Base-by-base conservation (phyloP, 768 basidiomycete genomes). In the Piloderma croceum region DNA sequence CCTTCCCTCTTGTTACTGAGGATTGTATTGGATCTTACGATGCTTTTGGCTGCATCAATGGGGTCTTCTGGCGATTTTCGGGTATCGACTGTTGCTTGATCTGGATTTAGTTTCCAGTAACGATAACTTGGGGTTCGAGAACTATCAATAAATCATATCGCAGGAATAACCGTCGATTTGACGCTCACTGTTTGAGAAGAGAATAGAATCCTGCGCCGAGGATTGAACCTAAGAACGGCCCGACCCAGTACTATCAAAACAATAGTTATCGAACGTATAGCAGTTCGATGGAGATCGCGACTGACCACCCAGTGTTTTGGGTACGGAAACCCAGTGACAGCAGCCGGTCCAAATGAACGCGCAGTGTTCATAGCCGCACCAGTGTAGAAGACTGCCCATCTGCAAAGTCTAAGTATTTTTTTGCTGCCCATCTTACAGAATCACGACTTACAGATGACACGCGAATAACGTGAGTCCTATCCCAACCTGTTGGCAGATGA, bases 321-420 rank as follows among this genome's bases (percentile, higher is more conserved):
- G 34, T 60, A 51, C 11, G 70, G 66, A 51, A 83, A 83, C 15
- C 77, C 73, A n/a, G 74, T 70, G 25, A 83, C 65, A 3, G 76
- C 79, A 4, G 83, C 79, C 2, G 83, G 82, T 3, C 82, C 83
- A 55, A 83, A 83, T 0, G 83, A 57, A 40, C 82, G 71, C 10
- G 82, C 82, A 5, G 79, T 74, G 50, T 85, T 85, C 74, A 81
- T 79, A 15, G 67, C 67, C 4, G 77, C 81, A 5, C 81, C 79
- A 1, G 81, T 83, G 52, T 76, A 83, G 43, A 63, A 70, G 6
- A 77, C 72, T 0, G 76, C 73, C 48, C 74, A 81, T 12, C 81
- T 82, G 41, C 15, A 21, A 0, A 19, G 33, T 3, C 36, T 24
- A 20, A 41, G 22, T 6, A 21, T 20, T n/a, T n/a, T n/a, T n/a